These are phyloP conservation scores for Hypoxylon sp. DNA, from an alignment of 2,329 filamentous ascomycete genomes.

Conservation along the genomic window DNA sequence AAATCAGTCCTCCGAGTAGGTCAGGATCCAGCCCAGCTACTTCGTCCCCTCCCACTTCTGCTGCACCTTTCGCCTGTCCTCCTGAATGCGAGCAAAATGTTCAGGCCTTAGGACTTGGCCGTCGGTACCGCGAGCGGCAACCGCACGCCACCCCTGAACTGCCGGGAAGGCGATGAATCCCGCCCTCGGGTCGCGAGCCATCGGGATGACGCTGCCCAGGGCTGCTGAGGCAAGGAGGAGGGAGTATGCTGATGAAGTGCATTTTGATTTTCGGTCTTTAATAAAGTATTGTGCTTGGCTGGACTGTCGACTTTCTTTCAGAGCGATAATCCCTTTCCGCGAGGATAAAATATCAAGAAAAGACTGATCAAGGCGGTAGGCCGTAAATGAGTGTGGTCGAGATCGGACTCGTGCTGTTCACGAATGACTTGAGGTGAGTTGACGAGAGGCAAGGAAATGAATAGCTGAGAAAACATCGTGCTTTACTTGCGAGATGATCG, in stretches of 20 bases:
- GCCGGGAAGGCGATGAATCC: not conserved
- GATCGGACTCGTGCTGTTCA: conserved; percentile 24
- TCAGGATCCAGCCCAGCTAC: conserved; percentile 23
- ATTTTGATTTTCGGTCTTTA: conserved; percentile 18
- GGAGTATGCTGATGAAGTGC: conserved; percentile 30
- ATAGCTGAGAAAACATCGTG: conserved; percentile 3
- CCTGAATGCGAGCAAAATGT: conserved; percentile 31
- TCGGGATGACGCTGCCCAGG: conserved; percentile 31
- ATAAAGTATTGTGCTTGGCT: not conserved
- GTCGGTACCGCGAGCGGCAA: not conserved
- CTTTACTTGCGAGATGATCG: not conserved
- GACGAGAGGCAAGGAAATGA: conserved; percentile 18
- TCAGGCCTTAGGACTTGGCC: conserved; percentile 20
- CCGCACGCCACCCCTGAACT: conserved; percentile 2
- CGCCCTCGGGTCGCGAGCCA: conserved; percentile 2
- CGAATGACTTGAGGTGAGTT: conserved; percentile 31
- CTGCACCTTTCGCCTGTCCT: conserved; percentile 30
- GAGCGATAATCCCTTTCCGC: not conserved
- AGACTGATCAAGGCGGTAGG: conserved; percentile 2
- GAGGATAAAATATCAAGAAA: not conserved
- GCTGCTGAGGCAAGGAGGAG: conserved; percentile 27
- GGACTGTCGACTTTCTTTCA: not conserved
- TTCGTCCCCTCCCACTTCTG: conserved; percentile 11
- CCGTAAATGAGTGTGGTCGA: conserved; percentile 27
- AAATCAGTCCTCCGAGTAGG: not conserved